These are phyloP conservation scores for Desmodesmus armatus DNA, from an alignment of 139 green algal genomes.

Conservation along the genomic window DNA sequence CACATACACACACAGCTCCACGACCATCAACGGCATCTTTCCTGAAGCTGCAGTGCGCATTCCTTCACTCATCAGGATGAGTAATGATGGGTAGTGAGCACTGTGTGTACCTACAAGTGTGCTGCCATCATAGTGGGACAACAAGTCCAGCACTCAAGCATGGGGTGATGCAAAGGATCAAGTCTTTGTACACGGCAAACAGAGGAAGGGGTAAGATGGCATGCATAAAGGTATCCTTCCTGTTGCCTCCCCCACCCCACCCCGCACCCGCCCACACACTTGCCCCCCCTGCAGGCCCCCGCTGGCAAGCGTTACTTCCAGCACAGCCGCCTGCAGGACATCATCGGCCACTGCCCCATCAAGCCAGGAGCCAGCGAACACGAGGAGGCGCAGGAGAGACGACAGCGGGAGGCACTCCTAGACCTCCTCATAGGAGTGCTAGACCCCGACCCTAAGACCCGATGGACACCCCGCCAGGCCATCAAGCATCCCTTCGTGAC, in stretches of 20 bases:
- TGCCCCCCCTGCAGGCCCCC: constrained; percentile 43
- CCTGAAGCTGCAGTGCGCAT: too few species aligned
- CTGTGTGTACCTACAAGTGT: too few species aligned
- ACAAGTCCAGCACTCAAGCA: too few species aligned
- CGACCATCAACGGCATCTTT: too few species aligned
- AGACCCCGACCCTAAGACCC: constrained; percentile 78
- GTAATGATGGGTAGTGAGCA: too few species aligned
- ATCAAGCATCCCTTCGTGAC: constrained; percentile 92
- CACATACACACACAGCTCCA: too few species aligned
- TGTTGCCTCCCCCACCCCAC: neutral
- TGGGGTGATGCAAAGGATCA: too few species aligned
- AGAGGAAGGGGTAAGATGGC: too few species aligned
- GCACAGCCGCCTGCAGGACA: constrained; percentile 82
- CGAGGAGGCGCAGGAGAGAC: constrained; percentile 62
- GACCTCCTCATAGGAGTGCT: constrained; percentile 85
- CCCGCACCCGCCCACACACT: neutral
- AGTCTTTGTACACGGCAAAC: too few species aligned
- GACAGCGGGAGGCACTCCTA: constrained; percentile 76
- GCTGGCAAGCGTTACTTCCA: constrained; percentile 94
- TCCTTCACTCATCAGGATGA: too few species aligned
- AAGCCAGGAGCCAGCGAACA: constrained; percentile 58
- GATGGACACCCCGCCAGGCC: constrained; percentile 87
- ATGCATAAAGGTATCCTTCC: too few species aligned
- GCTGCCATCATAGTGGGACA: too few species aligned
- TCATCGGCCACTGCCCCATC: constrained; percentile 83